Evolutionary conservation across 345 rosid genomes (phyloP).

Genomic region (Adansonia digitata): DNA sequence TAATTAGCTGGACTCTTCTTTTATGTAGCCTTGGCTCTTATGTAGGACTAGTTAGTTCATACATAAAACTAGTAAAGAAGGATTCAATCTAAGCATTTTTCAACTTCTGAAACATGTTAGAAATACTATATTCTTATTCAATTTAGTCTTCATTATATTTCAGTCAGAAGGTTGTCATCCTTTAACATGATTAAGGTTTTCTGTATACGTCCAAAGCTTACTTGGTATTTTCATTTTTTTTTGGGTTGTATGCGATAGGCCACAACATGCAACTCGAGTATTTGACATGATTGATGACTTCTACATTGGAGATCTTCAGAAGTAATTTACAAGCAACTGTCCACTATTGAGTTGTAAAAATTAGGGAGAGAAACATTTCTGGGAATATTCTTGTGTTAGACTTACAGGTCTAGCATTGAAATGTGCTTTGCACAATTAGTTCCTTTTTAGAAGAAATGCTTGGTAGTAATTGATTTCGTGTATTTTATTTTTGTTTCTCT

Average conservation of each 20-base stretch:
- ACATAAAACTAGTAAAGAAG: not conserved
- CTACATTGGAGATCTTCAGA: constrained; percentile 56
- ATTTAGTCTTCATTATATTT: not conserved
- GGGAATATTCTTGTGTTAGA: not conserved
- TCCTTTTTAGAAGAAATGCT: not conserved
- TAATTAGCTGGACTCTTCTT: not conserved
- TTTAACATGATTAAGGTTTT: not conserved
- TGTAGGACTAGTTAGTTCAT: not conserved
- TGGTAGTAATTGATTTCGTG: not conserved
- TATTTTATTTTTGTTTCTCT: not conserved
- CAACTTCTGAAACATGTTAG: not conserved
- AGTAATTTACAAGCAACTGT: constrained; percentile 10
- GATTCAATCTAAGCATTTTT: not conserved
- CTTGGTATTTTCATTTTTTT: not conserved
- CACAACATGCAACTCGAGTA: constrained; percentile 74
- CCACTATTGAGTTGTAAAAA: not conserved
- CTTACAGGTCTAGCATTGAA: not conserved
- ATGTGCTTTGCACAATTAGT: not conserved
- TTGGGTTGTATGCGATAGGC: constrained; percentile 38
- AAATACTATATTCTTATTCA: not conserved
- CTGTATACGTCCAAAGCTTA: not conserved
- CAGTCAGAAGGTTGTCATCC: not conserved
- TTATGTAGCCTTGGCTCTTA: not conserved
- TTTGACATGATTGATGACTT: constrained; percentile 86
- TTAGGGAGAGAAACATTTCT: not conserved